Conservation (phyloP, 2,329 filamentous ascomycete genomes). For the Neurospora crassa region DNA sequence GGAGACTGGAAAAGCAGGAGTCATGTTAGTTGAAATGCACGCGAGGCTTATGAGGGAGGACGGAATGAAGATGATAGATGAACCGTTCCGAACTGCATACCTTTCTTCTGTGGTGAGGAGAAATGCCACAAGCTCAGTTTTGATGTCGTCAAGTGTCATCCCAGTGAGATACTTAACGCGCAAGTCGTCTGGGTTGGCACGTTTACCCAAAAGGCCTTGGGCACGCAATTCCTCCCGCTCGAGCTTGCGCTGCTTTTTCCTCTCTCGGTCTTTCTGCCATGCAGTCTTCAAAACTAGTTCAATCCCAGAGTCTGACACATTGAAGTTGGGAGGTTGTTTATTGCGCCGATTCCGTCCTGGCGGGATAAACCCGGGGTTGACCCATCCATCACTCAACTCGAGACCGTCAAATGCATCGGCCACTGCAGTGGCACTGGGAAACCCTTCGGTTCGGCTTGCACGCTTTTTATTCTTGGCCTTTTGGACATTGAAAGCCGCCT, state of each 20-base stretch:
- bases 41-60: background rate
- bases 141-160: slow-evolving; percentile 61
- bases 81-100: slow-evolving; percentile 30
- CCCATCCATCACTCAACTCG: slow-evolving; percentile 75
- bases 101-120: slow-evolving; percentile 52
- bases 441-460: slow-evolving; percentile 13
- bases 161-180: slow-evolving; percentile 63
- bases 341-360: slow-evolving; percentile 9
- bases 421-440: slow-evolving; percentile 31
- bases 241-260: slow-evolving; percentile 61
- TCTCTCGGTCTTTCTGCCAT: slow-evolving; percentile 59
- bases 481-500: slow-evolving; percentile 28
- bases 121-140: slow-evolving; percentile 63
- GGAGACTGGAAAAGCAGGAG: slow-evolving; percentile 39
- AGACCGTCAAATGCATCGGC: slow-evolving; percentile 55
- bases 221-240: slow-evolving; percentile 60
- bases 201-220: slow-evolving; percentile 55
- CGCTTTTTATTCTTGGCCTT: slow-evolving; percentile 1
- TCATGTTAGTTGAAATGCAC: background rate
- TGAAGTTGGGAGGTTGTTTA: slow-evolving; percentile 35
- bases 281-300: slow-evolving; percentile 47
- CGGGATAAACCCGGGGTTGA: slow-evolving; percentile 48
- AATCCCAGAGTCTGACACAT: slow-evolving; percentile 58
- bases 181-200: slow-evolving; percentile 46
- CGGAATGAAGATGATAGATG: background rate